phyloP scores from a whole-genome alignment of 345 rosid species.

The Populus deltoides region DNA sequence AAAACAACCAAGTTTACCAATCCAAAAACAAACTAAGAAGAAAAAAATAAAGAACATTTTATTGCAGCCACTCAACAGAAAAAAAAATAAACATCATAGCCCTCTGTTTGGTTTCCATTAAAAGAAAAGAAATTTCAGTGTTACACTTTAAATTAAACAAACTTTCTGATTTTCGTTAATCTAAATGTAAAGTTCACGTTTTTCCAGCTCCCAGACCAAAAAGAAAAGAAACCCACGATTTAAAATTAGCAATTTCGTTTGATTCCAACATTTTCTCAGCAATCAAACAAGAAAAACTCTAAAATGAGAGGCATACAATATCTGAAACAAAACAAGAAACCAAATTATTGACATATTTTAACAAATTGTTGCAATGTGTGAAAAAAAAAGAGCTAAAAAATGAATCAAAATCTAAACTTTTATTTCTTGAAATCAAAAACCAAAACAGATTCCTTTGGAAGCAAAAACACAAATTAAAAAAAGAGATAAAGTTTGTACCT shows the following conservation, averaged over 20 bases:
- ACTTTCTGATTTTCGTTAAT: neutral
- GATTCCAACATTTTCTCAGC: constrained; percentile 27
- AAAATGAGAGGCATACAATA: constrained; percentile 1
- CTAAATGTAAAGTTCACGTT: neutral
- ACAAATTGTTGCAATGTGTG: constrained; percentile 29
- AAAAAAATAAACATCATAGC: neutral
- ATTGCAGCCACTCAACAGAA: neutral
- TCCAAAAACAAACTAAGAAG: constrained; percentile 1
- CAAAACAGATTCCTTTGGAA: constrained; percentile 2
- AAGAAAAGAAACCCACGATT: neutral
- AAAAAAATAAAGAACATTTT: neutral
- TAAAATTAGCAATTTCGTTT: constrained; percentile 3
- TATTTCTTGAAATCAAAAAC: neutral
- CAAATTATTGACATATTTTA: neutral
- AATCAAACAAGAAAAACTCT: constrained; percentile 21
- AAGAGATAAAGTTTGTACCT: constrained; percentile 18
- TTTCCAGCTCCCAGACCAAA: neutral
- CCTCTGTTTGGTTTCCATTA: neutral
- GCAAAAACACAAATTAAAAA: too few relatives aligned
- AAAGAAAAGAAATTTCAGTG: neutral
- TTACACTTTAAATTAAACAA: neutral
- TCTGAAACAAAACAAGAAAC: neutral
- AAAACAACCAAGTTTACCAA: neutral
- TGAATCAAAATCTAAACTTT: constrained; percentile 12
- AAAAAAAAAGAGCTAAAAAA: constrained; percentile 14